Evolutionary conservation across 306 rosid species (phyloP).

Genomic region (Citrullus amarus): DNA sequence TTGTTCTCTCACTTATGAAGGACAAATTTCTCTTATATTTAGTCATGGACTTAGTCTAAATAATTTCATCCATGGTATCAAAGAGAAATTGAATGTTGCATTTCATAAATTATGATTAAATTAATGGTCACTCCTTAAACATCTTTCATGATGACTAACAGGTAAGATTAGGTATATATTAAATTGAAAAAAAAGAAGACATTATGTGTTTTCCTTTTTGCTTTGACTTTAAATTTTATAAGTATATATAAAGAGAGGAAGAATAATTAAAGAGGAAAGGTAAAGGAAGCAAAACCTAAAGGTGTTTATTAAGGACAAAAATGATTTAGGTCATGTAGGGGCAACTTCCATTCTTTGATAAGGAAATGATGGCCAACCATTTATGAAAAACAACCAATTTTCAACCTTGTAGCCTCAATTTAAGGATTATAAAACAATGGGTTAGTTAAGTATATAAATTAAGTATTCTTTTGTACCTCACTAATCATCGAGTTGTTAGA

Average conservation of each 20-base stretch:
- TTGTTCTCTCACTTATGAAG: too few species aligned
- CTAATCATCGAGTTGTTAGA: background rate
- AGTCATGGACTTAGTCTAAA: too few species aligned
- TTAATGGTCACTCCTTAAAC: background rate
- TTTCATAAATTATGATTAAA: background rate
- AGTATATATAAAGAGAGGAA: background rate
- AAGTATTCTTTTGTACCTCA: background rate
- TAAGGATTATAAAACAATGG: background rate
- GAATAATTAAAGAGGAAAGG: constrained; percentile 3
- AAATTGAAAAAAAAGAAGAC: background rate
- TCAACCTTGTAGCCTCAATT: constrained; percentile 2
- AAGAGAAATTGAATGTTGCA: background rate
- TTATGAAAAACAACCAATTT: background rate
- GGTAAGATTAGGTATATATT: background rate
- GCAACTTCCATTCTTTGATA: background rate
- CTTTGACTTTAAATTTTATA: constrained; percentile 1
- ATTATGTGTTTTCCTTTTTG: constrained; percentile 1
- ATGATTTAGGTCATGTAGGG: constrained; percentile 10
- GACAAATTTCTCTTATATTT: too few species aligned
- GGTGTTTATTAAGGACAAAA: constrained; percentile 2
- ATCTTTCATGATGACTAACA: background rate
- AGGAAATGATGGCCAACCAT: constrained; percentile 6
- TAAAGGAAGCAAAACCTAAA: background rate
- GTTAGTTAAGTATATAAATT: background rate
- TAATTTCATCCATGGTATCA: too few species aligned